phyloP scores from a whole-genome alignment of 164 flowering plant species.

The Tetrastigma voinierianum region DNA sequence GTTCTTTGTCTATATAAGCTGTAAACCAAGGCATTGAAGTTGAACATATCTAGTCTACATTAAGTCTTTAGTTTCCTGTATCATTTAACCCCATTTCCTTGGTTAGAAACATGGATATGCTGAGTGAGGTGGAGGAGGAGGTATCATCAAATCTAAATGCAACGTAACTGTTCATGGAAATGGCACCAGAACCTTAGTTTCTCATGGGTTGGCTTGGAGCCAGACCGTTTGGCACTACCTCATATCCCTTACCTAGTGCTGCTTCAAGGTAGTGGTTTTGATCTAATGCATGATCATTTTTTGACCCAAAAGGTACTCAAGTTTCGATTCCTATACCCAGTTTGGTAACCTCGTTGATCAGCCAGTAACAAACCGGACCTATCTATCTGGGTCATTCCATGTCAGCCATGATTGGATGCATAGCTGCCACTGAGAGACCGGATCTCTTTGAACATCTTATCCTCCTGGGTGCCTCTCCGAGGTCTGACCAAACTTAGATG shows the following conservation, averaged over 20 bases:
- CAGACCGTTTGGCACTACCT: constrained; percentile 37
- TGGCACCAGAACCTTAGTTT: constrained; percentile 28
- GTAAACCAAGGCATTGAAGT: neutral
- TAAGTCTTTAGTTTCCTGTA: neutral
- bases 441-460: constrained; percentile 36
- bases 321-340: constrained; percentile 21
- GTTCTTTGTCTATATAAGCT: neutral
- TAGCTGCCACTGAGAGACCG: constrained; percentile 38
- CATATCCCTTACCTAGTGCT: constrained; percentile 31
- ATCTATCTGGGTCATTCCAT: constrained; percentile 44
- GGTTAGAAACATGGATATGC: constrained; percentile 4
- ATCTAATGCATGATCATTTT: constrained; percentile 29
- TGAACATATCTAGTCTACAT: neutral
- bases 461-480: constrained; percentile 38
- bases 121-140: constrained; percentile 13
- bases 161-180: constrained; percentile 25
- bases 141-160: constrained; percentile 26
- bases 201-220: constrained; percentile 43
- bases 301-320: constrained; percentile 22
- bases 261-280: constrained; percentile 37
- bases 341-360: constrained; percentile 29
- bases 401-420: constrained; percentile 45
- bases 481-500: constrained; percentile 14
- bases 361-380: constrained; percentile 14
- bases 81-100: neutral